These are phyloP conservation scores for Trichoderma sp. DNA, from an alignment of 2,329 filamentous ascomycete species.

Conservation along the genomic window DNA sequence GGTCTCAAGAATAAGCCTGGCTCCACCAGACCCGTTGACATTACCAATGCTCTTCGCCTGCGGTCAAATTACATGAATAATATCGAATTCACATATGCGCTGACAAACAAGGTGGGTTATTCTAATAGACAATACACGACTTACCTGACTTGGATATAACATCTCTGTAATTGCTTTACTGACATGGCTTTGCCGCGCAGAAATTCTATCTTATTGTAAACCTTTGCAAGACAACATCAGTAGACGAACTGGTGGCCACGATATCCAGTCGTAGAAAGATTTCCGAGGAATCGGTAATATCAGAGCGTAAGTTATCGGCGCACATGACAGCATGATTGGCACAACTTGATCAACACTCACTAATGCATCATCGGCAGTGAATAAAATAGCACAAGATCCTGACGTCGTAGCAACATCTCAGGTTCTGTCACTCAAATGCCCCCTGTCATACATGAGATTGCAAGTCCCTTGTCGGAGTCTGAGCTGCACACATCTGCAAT, in stretches of 20 bases:
- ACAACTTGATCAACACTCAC: not conserved
- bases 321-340: not conserved
- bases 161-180: conserved; percentile 26
- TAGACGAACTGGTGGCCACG: conserved; percentile 70
- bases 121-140: not conserved
- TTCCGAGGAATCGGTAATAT: conserved; percentile 77
- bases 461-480: conserved; percentile 77
- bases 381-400: conserved; percentile 77
- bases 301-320: conserved; percentile 70
- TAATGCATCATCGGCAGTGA: conserved; percentile 58
- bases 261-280: conserved; percentile 73
- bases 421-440: conserved; percentile 89
- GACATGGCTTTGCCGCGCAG: conserved; percentile 46
- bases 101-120: conserved; percentile 73
- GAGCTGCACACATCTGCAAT: conserved; percentile 86
- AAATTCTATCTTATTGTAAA: conserved; percentile 74
- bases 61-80: conserved; percentile 74
- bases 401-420: conserved; percentile 90
- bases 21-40: conserved; percentile 89
- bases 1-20: conserved; percentile 96
- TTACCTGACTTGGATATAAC: not conserved
- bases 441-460: conserved; percentile 83
- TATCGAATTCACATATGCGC: conserved; percentile 85
- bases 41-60: conserved; percentile 75
- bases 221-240: conserved; percentile 73